Conservation (phyloP, 495 filamentous ascomycete species). For the Penicillium manginii region DNA sequence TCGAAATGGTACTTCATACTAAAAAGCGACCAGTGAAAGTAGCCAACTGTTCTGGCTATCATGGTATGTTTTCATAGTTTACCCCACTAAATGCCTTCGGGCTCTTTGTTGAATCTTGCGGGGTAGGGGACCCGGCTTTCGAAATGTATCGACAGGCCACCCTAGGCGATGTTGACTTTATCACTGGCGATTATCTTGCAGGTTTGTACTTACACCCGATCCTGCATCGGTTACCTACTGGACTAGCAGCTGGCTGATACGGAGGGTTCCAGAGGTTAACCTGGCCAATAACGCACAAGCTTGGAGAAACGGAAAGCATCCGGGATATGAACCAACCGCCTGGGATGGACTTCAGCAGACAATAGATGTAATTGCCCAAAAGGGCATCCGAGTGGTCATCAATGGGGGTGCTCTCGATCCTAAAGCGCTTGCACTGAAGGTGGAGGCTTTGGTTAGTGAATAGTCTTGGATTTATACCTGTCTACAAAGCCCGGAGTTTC, state of each 20-base stretch:
- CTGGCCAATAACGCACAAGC: slow-evolving; percentile 50
- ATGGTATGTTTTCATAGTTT: slow-evolving; percentile 30
- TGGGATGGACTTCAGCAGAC: slow-evolving; percentile 50
- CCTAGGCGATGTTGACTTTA: slow-evolving; percentile 54
- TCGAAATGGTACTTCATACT: slow-evolving; percentile 16
- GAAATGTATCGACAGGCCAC: slow-evolving; percentile 51
- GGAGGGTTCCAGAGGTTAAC: slow-evolving; percentile 44
- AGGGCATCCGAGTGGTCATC: slow-evolving; percentile 48
- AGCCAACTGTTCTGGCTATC: slow-evolving; percentile 54
- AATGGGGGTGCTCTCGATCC: slow-evolving; percentile 52
- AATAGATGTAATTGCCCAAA: slow-evolving; percentile 45
- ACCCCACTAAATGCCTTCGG: no score
- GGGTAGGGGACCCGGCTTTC: slow-evolving; percentile 44
- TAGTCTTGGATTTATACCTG: not conserved
- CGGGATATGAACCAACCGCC: slow-evolving; percentile 46
- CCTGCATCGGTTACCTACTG: not conserved
- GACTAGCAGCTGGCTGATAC: not conserved
- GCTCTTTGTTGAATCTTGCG: not conserved
- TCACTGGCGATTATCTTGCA: slow-evolving; percentile 60
- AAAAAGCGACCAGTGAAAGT: slow-evolving; percentile 44
- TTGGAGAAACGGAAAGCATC: slow-evolving; percentile 38
- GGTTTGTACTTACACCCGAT: slow-evolving; percentile 24
- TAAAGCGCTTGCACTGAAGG: slow-evolving; percentile 43
- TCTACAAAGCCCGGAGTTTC: not conserved
- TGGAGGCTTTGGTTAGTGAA: slow-evolving; percentile 36